Percentiles rank a stretch among this genome's conserved stretches.
Conservation (phyloP, 345 rosid genomes). For the Acer saccharum region DNA sequence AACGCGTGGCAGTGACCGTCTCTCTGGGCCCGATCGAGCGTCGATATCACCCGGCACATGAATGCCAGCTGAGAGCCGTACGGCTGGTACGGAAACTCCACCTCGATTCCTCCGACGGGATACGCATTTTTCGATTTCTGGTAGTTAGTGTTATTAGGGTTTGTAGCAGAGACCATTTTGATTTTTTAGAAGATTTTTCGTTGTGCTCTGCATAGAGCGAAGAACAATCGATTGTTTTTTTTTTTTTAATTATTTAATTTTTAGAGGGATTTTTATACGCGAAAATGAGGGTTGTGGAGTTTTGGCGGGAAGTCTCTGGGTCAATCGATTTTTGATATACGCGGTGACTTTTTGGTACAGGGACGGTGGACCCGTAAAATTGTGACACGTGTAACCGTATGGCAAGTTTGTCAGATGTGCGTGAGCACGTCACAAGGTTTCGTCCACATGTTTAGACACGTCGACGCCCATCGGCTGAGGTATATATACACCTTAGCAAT, state of each 20-base stretch:
- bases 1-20: conserved; percentile 89
- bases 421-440: too few relatives aligned
- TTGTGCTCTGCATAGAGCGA: neutral
- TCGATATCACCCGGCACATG: conserved; percentile 90
- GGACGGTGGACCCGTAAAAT: neutral
- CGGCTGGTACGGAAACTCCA: conserved; percentile 89
- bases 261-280: neutral
- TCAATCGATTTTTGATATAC: neutral
- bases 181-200: neutral
- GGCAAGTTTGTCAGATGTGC: too few relatives aligned
- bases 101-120: conserved; percentile 74
- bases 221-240: neutral
- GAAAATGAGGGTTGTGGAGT: neutral
- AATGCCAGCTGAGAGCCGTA: conserved; percentile 94
- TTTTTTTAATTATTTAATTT: neutral
- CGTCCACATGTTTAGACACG: too few relatives aligned
- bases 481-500: too few relatives aligned
- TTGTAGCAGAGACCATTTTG: conserved; percentile 39
- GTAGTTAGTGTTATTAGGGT: conserved; percentile 31
- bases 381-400: neutral
- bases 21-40: conserved; percentile 85
- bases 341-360: conserved; percentile 5
- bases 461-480: too few relatives aligned
- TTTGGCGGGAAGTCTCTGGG: conserved; percentile 16
- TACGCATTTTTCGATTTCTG: conserved; percentile 47